phyloP scores from a whole-genome alignment of 176 grass and related monocot species.

The Raddia distichophylla region DNA sequence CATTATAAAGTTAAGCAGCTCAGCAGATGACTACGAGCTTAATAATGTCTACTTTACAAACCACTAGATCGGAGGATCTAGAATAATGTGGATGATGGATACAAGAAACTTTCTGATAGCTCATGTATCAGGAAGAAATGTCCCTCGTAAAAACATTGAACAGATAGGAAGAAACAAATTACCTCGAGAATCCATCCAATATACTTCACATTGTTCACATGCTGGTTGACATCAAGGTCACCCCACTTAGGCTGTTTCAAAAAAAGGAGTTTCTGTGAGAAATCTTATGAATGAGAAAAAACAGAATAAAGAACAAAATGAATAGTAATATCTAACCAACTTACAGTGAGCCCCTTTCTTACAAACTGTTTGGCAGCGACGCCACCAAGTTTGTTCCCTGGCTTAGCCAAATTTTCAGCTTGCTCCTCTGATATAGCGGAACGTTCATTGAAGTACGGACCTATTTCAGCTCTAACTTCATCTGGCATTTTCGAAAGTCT shows the following conservation, averaged over 20 bases:
- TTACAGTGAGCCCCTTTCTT: conserved; percentile 86
- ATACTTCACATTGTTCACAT: conserved; percentile 99
- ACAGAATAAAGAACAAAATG: not conserved
- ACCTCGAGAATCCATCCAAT: conserved; percentile 99
- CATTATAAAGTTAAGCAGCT: not conserved
- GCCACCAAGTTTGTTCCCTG: conserved; percentile 50
- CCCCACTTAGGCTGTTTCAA: conserved; percentile 85
- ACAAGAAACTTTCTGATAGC: conserved; percentile 7
- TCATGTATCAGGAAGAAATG: not conserved
- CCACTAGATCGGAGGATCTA: conserved; percentile 1
- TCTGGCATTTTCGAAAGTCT: conserved; percentile 90
- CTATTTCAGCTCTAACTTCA: conserved; percentile 94
- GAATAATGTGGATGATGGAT: not conserved
- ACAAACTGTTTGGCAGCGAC: conserved; percentile 57
- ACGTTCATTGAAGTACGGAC: conserved; percentile 69
- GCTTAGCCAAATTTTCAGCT: conserved; percentile 66
- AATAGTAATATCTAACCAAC: conserved; percentile 27
- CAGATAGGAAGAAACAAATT: not conserved
- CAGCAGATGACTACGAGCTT: not conserved
- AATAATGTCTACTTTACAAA: not conserved
- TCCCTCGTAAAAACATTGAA: not conserved
- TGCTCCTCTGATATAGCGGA: conserved; percentile 72
- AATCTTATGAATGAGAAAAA: conserved; percentile 18
- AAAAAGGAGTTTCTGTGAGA: conserved; percentile 18
- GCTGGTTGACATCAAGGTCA: conserved; percentile 96